phyloP scores from a whole-genome alignment of 176 grass and related monocot genomes.

The Avena sativa region DNA sequence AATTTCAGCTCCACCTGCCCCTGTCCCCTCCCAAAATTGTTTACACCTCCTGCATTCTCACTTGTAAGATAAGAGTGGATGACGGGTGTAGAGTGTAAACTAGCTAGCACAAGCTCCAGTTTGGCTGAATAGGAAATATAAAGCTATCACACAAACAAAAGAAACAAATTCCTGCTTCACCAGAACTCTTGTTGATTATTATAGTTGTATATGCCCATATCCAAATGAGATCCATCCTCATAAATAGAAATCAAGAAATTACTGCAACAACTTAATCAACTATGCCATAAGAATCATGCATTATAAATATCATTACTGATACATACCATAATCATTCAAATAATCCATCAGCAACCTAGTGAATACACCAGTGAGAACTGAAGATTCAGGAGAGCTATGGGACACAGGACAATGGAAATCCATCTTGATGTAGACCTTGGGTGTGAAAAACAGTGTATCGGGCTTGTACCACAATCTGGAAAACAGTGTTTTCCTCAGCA shows the following conservation, averaged over 20 bases:
- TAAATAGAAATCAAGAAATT: constrained; percentile 28
- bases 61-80: constrained; percentile 15
- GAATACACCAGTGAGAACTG: constrained; percentile 81
- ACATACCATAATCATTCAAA: constrained; percentile 96
- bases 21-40: background rate
- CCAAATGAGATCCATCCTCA: background rate
- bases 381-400: constrained; percentile 74
- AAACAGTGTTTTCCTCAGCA: constrained; percentile 82
- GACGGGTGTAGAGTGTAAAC: background rate
- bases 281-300: constrained; percentile 3
- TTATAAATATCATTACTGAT: background rate
- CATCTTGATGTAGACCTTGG: constrained; percentile 81
- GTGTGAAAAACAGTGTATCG: constrained; percentile 81
- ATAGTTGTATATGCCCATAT: constrained; percentile 1
- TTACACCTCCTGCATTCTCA: background rate
- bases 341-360: constrained; percentile 95
- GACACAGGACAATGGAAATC: constrained; percentile 91
- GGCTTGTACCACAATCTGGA: constrained; percentile 97
- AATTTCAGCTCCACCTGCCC: background rate
- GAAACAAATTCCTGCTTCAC: background rate
- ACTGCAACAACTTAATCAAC: constrained; percentile 9
- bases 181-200: background rate
- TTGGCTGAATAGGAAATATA: background rate
- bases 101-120: background rate
- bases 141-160: background rate